Evolutionary conservation across 257 asterid genomes (phyloP).

Genomic region (Prunella vulgaris): DNA sequence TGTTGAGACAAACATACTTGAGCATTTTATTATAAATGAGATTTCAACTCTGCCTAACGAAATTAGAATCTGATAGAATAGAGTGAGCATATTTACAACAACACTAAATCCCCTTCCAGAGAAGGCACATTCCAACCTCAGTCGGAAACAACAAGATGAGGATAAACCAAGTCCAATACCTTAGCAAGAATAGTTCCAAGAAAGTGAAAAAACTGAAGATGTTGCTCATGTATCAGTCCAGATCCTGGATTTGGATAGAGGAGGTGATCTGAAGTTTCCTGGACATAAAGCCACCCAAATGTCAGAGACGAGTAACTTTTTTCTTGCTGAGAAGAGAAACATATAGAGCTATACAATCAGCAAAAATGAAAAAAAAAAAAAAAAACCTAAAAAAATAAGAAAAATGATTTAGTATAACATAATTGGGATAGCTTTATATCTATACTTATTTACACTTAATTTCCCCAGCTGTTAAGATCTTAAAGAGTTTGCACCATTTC

Average conservation of each 20-base stretch:
- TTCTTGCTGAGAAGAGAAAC: neutral
- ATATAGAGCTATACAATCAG: neutral
- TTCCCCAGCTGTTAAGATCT: neutral
- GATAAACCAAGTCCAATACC: constrained; percentile 45
- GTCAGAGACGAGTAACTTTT: neutral
- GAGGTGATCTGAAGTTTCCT: constrained; percentile 95
- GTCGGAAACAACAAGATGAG: constrained; percentile 4
- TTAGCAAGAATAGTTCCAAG: constrained; percentile 94
- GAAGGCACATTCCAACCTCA: constrained; percentile 2
- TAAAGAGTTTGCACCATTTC: neutral
- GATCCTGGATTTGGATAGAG: constrained; percentile 99
- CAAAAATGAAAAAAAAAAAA: neutral
- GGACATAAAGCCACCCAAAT: constrained; percentile 27
- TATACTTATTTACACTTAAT: neutral
- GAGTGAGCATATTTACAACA: neutral
- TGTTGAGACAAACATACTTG: neutral
- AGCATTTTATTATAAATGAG: neutral
- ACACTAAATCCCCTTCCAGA: neutral
- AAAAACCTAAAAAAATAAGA: constrained; percentile 1
- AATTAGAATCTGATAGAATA: neutral
- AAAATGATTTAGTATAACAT: neutral
- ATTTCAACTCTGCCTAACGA: neutral
- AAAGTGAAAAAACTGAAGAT: constrained; percentile 89
- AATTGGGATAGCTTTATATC: neutral
- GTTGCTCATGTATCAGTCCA: constrained; percentile 78